Conservation (phyloP, 2,329 filamentous ascomycete species). For the Tothia fuscella region DNA sequence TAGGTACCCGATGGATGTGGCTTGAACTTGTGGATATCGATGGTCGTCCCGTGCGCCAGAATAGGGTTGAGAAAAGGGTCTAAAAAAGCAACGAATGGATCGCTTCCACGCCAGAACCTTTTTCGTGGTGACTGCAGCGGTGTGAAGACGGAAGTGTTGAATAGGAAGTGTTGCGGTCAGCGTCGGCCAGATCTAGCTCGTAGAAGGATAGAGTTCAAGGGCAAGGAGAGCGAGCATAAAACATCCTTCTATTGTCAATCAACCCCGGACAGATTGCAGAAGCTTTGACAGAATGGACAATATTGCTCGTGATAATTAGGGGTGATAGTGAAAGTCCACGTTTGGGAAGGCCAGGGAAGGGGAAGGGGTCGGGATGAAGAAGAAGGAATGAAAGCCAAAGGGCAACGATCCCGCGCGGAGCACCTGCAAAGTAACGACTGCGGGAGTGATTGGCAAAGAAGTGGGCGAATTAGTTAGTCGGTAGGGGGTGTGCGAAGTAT, state of each 20-base stretch:
- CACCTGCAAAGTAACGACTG: too few relatives aligned
- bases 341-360: too few relatives aligned
- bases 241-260: slow-evolving; percentile 1
- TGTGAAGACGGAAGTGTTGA: background rate
- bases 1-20: slow-evolving; percentile 1
- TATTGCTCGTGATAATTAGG: too few relatives aligned
- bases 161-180: background rate
- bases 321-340: too few relatives aligned
- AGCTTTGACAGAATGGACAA: background rate
- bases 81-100: too few relatives aligned
- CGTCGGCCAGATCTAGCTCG: background rate
- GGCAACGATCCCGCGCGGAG: too few relatives aligned
- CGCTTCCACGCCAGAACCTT: background rate
- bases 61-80: too few relatives aligned
- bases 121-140: background rate
- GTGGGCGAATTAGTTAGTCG: too few relatives aligned
- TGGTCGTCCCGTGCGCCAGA: background rate
- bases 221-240: background rate
- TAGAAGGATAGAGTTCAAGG: background rate
- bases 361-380: too few relatives aligned
- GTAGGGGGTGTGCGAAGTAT: too few relatives aligned
- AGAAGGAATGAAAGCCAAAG: too few relatives aligned
- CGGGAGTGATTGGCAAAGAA: too few relatives aligned
- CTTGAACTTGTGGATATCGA: background rate
- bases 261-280: slow-evolving; percentile 3